Conservation (phyloP, 352 stramenopile species). For the Phytophthora lateralis region DNA sequence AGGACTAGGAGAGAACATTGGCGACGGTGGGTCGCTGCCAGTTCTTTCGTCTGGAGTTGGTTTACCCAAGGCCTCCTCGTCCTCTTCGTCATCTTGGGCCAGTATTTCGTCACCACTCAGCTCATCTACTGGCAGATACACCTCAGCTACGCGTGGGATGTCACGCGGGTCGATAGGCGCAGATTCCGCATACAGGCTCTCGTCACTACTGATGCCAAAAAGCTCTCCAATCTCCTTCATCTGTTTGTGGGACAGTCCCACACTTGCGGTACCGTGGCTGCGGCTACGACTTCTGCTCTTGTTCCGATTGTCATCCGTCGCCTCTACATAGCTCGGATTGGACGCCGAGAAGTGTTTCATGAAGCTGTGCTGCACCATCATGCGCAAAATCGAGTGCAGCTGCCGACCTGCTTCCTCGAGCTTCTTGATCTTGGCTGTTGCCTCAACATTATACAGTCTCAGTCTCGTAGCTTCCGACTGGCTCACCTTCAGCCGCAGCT, state of each 20-base stretch:
- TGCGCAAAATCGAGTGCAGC: conserved; percentile 59
- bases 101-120: conserved; percentile 31
- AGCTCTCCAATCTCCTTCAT: conserved; percentile 58
- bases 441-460: conserved; percentile 55
- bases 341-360: conserved; percentile 58
- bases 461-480: conserved; percentile 77
- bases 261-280: conserved; percentile 22
- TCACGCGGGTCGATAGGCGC: conserved; percentile 26
- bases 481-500: conserved; percentile 69
- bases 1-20: conserved; percentile 36
- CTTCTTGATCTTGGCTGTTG: conserved; percentile 57
- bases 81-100: conserved; percentile 20
- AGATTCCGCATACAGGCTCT: conserved; percentile 18
- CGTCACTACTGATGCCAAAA: conserved; percentile 47
- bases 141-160: conserved; percentile 39
- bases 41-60: conserved; percentile 5
- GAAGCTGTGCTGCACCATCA: conserved; percentile 75
- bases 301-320: conserved; percentile 14
- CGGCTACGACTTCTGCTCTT: conserved; percentile 34
- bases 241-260: conserved; percentile 47
- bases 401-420: conserved; percentile 67
- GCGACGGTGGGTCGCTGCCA: conserved; percentile 17
- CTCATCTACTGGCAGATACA: conserved; percentile 37
- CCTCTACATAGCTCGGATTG: conserved; percentile 21
- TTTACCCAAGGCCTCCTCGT: conserved; percentile 9